Conservation (phyloP, 371 early-diverging fungal species). For the Syncephalastrum monosporum region DNA sequence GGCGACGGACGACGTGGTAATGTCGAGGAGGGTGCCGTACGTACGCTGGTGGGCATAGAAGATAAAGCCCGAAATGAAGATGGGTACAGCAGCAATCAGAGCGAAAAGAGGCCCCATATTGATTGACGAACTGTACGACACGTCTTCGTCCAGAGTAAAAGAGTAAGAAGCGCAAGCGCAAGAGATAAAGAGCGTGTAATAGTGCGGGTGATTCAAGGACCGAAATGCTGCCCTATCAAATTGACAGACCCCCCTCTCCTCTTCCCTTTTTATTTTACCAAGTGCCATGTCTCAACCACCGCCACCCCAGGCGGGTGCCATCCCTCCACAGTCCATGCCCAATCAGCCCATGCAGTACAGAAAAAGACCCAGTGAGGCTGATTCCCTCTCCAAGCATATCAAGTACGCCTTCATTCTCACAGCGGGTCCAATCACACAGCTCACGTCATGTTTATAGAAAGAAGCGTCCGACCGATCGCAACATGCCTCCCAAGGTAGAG, state of each 20-base stretch:
- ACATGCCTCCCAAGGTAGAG: conserved; percentile 54
- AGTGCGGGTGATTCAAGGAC: no score
- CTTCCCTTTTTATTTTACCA: no score
- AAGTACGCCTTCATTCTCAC: conserved; percentile 21
- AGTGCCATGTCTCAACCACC: background rate
- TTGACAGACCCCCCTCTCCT: no score
- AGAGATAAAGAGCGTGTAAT: no score
- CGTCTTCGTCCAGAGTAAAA: no score
- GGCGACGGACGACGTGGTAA: conserved; percentile 56
- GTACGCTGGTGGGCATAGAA: conserved; percentile 46
- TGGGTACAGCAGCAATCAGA: conserved; percentile 40
- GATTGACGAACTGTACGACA: no score
- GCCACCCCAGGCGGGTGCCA: conserved; percentile 3
- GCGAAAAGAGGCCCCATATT: conserved; percentile 36
- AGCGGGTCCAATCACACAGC: background rate
- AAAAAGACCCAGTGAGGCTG: conserved; percentile 40
- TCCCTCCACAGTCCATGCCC: conserved; percentile 24
- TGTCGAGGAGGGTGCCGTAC: conserved; percentile 46
- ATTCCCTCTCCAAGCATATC: conserved; percentile 37
- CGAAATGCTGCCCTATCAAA: no score
- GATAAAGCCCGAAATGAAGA: conserved; percentile 32
- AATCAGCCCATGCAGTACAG: conserved; percentile 22
- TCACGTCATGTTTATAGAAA: conserved; percentile 29
- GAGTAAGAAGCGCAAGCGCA: no score
- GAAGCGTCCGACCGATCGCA: conserved; percentile 62